Evolutionary conservation across 108 stramenopile genomes (phyloP).

Genomic region (Skeletonema costatum): DNA sequence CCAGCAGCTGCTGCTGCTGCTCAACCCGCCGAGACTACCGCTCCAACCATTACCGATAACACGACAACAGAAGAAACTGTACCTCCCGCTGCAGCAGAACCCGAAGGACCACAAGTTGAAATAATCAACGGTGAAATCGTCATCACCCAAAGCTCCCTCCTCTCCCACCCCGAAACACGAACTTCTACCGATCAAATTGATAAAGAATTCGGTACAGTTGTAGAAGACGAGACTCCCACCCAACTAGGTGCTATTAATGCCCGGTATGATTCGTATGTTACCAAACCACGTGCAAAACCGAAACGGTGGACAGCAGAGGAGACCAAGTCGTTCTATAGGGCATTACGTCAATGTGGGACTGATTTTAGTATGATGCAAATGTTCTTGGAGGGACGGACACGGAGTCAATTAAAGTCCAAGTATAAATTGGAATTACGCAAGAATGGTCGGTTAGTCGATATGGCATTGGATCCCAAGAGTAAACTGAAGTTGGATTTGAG

Average conservation of each 20-base stretch:
- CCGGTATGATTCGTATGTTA: slow-evolving; percentile 18
- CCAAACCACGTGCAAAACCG: neutral
- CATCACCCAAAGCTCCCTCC: slow-evolving; percentile 16
- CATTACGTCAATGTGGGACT: slow-evolving; percentile 74
- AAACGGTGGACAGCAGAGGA: slow-evolving; percentile 68
- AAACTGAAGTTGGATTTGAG: slow-evolving; percentile 30
- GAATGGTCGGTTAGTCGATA: slow-evolving; percentile 73
- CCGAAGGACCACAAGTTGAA: slow-evolving; percentile 22
- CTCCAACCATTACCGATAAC: neutral
- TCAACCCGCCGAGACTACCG: neutral
- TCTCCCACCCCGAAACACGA: slow-evolving; percentile 8
- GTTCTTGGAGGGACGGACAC: slow-evolving; percentile 52
- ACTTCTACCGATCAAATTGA: slow-evolving; percentile 25
- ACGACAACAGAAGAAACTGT: too few species aligned
- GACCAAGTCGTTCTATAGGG: slow-evolving; percentile 71
- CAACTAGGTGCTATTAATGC: slow-evolving; percentile 24
- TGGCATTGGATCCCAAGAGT: slow-evolving; percentile 72
- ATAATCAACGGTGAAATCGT: slow-evolving; percentile 38
- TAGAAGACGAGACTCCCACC: slow-evolving; percentile 25
- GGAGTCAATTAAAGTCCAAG: slow-evolving; percentile 77
- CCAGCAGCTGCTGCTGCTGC: neutral
- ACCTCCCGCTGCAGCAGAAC: neutral
- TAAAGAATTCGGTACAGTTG: slow-evolving; percentile 32
- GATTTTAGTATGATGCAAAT: slow-evolving; percentile 83
- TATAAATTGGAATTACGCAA: slow-evolving; percentile 62